Conservation (phyloP, 73 alveolate genomes). For the Paramecium caudatum region DNA sequence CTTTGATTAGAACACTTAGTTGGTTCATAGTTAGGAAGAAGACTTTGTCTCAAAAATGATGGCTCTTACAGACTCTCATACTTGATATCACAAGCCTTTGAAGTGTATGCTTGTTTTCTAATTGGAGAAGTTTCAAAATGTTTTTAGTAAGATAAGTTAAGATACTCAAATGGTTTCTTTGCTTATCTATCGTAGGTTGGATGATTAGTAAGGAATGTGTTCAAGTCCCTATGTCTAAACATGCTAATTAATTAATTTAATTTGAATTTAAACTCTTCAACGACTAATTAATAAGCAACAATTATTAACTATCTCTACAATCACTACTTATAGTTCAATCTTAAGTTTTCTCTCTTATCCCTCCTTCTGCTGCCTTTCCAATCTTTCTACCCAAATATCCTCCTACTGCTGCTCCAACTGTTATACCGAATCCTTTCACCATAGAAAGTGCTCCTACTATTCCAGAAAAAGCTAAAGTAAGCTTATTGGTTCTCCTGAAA, state of each 20-base stretch:
- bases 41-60: not conserved
- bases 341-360: not conserved
- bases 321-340: no score
- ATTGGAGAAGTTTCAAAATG: constrained; percentile 23
- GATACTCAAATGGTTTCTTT: constrained; percentile 27
- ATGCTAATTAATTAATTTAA: not conserved
- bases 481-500: not conserved
- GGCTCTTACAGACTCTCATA: constrained; percentile 52
- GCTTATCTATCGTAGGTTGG: not conserved
- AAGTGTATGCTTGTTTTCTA: not conserved
- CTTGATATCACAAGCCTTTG: not conserved
- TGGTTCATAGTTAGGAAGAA: constrained; percentile 75
- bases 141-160: constrained; percentile 26
- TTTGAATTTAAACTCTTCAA: constrained; percentile 53
- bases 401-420: not conserved
- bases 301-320: no score
- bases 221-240: constrained; percentile 27
- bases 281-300: no score
- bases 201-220: not conserved
- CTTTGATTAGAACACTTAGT: constrained; percentile 89
- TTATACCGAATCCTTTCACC: not conserved
- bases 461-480: not conserved
- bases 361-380: not conserved
- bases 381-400: not conserved
- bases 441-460: not conserved